phyloP scores from a whole-genome alignment of 2,329 filamentous ascomycete species.

The Ascochyta pisi region DNA sequence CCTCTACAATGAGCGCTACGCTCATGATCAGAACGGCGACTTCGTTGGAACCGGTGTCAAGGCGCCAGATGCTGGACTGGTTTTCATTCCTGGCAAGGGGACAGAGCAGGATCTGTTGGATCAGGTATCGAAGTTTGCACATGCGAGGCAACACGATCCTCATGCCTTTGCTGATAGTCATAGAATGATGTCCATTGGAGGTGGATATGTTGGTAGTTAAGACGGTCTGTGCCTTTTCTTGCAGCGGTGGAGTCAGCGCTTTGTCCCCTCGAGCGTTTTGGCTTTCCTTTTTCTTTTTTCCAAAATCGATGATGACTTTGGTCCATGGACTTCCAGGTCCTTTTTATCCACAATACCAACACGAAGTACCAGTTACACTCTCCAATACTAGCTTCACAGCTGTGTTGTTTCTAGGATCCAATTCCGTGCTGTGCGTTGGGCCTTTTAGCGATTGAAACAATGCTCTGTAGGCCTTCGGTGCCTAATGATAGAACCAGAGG shows the following conservation, averaged over 20 bases:
- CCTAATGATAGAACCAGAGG: not conserved
- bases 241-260: not conserved
- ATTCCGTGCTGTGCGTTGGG: not conserved
- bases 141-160: constrained; percentile 29
- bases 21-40: constrained; percentile 36
- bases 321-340: not conserved
- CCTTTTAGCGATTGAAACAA: not conserved
- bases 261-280: not conserved
- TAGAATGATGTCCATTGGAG: constrained; percentile 1
- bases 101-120: constrained; percentile 34
- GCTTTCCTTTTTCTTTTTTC: not conserved
- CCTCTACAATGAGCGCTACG: constrained; percentile 38
- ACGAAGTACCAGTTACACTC: no score
- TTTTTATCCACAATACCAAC: not conserved
- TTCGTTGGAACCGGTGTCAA: constrained; percentile 34
- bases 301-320: no score
- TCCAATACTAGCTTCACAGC: no score
- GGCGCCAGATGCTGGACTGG: constrained; percentile 31
- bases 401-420: no score
- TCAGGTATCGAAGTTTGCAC: constrained; percentile 37
- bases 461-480: not conserved
- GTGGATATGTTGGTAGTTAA: not conserved
- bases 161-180: constrained; percentile 7
- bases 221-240: no score
- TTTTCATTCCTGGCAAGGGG: constrained; percentile 37